Evolutionary conservation across 2,329 filamentous ascomycete genomes (phyloP).

Genomic region (Aspergillus sp.): DNA sequence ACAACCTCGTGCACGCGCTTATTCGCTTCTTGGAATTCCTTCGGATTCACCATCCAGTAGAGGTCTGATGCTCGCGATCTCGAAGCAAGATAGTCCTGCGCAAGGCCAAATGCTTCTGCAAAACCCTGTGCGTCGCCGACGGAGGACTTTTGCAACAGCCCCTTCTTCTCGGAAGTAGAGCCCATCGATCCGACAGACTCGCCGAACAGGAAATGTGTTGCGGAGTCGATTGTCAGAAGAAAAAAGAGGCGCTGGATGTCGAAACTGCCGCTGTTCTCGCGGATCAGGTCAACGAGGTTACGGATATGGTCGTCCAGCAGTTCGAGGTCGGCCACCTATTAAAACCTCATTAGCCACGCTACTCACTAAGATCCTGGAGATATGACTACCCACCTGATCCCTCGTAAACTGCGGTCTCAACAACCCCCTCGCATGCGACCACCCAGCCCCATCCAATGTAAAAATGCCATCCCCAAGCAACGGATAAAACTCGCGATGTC

Average conservation of each 20-base stretch:
- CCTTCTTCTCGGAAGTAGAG: slow-evolving; percentile 32
- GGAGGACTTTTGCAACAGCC: slow-evolving; percentile 42
- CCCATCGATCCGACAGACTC: slow-evolving; percentile 57
- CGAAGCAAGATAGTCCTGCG: slow-evolving; percentile 24
- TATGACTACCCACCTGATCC: slow-evolving; percentile 49
- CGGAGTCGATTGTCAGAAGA: slow-evolving; percentile 72
- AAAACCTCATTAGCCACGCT: neutral
- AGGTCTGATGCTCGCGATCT: slow-evolving; percentile 24
- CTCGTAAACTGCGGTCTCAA: slow-evolving; percentile 81
- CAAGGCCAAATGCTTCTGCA: slow-evolving; percentile 30
- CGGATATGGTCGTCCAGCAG: slow-evolving; percentile 74
- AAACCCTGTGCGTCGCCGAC: slow-evolving; percentile 28
- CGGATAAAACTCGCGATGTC: slow-evolving; percentile 58
- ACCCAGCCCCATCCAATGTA: slow-evolving; percentile 68
- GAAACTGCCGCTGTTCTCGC: slow-evolving; percentile 45
- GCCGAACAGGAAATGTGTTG: slow-evolving; percentile 81
- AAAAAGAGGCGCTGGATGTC: slow-evolving; percentile 74
- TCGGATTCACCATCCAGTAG: slow-evolving; percentile 35
- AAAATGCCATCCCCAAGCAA: slow-evolving; percentile 45
- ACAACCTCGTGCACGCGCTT: slow-evolving; percentile 43
- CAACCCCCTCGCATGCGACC: slow-evolving; percentile 72
- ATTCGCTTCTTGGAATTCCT: slow-evolving; percentile 34
- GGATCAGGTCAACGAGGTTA: slow-evolving; percentile 58
- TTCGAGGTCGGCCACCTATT: slow-evolving; percentile 54
- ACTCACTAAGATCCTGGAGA: too few species aligned